Evolutionary conservation across 2,329 filamentous ascomycete genomes (phyloP).

Genomic region (Capronia americana): DNA sequence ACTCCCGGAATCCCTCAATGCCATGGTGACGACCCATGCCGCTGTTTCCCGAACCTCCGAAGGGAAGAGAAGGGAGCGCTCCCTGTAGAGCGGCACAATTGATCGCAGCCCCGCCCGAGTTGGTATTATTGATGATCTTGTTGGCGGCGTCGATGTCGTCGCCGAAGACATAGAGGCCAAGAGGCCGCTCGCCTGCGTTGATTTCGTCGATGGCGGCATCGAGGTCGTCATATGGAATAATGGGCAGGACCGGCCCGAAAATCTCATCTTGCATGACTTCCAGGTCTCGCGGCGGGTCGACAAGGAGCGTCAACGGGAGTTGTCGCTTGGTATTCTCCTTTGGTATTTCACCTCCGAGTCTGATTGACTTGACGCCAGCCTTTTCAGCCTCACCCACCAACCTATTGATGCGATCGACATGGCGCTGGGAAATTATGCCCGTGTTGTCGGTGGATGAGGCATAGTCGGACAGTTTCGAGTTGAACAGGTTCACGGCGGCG

Average conservation of each 20-base stretch:
- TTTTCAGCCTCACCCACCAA: conserved; percentile 46
- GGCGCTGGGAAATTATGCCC: conserved; percentile 51
- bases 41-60: conserved; percentile 59
- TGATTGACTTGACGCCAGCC: conserved; percentile 42
- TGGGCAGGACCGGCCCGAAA: conserved; percentile 54
- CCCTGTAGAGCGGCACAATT: conserved; percentile 58
- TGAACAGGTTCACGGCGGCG: conserved; percentile 45
- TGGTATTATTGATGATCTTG: conserved; percentile 45
- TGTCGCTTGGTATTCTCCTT: background rate
- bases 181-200: conserved; percentile 44
- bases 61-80: conserved; percentile 51
- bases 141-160: conserved; percentile 46
- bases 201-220: conserved; percentile 42
- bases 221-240: conserved; percentile 43
- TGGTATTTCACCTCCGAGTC: background rate
- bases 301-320: background rate
- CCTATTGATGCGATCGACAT: conserved; percentile 50
- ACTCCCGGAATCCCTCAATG: conserved; percentile 50
- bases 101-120: conserved; percentile 58
- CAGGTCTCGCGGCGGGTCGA: conserved; percentile 1
- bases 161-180: conserved; percentile 53
- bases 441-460: conserved; percentile 39
- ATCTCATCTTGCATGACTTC: conserved; percentile 45
- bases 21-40: conserved; percentile 59
- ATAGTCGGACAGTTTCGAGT: conserved; percentile 39